These are phyloP conservation scores for Epithemia pelagica DNA, from an alignment of 108 stramenopile genomes.

Conservation along the genomic window DNA sequence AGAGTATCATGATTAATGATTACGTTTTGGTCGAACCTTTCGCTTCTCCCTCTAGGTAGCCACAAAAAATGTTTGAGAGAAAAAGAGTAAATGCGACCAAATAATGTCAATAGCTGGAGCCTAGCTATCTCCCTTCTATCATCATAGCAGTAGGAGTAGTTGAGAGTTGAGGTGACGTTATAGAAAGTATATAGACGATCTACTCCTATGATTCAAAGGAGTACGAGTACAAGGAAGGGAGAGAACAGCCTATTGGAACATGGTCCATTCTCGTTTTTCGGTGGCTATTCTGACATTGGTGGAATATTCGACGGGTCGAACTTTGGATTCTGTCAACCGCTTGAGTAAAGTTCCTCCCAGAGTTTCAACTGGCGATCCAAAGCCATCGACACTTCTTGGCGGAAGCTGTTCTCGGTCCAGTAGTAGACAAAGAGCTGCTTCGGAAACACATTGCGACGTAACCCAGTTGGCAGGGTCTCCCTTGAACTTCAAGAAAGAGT, in stretches of 20 bases:
- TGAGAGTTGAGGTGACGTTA: too few species aligned
- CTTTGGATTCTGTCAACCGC: slow-evolving; percentile 22
- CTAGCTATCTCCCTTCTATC: too few species aligned
- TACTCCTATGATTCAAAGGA: too few species aligned
- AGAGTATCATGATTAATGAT: too few species aligned
- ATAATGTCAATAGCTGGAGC: too few species aligned
- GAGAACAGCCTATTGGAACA: slow-evolving; percentile 1
- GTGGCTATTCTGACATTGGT: slow-evolving; percentile 1
- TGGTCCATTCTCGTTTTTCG: neutral
- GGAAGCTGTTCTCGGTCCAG: slow-evolving; percentile 25
- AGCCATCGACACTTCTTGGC: slow-evolving; percentile 30
- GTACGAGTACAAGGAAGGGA: too few species aligned
- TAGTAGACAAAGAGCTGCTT: slow-evolving; percentile 29
- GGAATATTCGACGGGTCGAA: slow-evolving; percentile 15
- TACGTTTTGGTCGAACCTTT: too few species aligned
- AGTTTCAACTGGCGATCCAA: slow-evolving; percentile 42
- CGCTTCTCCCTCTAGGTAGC: too few species aligned
- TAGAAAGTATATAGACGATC: too few species aligned
- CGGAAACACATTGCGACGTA: slow-evolving; percentile 37
- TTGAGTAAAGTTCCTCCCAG: slow-evolving; percentile 27
- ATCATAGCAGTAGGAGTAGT: too few species aligned
- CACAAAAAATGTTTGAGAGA: too few species aligned
- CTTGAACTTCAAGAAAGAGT: slow-evolving; percentile 22
- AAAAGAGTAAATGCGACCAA: too few species aligned
- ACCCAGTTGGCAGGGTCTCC: slow-evolving; percentile 45